Percentiles rank a stretch among this genome's conserved stretches.
phyloP scores from a whole-genome alignment of 495 filamentous ascomycete species.

The Extremus antarcticus region DNA sequence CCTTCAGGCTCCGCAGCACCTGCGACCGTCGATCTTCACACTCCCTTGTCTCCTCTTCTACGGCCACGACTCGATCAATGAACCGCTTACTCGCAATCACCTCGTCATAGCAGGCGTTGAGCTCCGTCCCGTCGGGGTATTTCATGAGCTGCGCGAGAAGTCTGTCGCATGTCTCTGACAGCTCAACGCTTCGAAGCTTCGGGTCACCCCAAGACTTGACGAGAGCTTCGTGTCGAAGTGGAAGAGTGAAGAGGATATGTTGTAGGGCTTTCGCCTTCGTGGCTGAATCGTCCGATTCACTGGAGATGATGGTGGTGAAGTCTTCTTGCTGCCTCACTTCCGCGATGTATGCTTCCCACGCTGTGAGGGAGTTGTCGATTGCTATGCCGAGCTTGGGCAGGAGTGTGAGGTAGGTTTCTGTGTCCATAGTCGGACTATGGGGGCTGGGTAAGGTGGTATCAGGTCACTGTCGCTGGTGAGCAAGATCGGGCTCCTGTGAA shows the following conservation, averaged over 20 bases:
- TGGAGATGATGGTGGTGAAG: background rate
- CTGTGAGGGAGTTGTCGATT: too few relatives aligned
- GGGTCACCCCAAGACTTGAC: background rate
- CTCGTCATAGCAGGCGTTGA: background rate
- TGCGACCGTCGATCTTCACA: too few relatives aligned
- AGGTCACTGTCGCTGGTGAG: too few relatives aligned
- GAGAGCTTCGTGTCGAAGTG: background rate
- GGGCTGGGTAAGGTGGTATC: too few relatives aligned
- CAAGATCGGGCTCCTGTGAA: too few relatives aligned
- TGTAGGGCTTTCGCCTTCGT: background rate
- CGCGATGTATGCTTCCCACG: too few relatives aligned
- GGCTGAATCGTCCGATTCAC: background rate
- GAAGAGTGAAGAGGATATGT: background rate
- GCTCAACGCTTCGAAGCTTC: background rate
- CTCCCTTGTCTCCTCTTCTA: background rate
- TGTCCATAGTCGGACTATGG: too few relatives aligned
- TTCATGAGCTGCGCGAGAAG: background rate
- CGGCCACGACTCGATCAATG: background rate
- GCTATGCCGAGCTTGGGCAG: too few relatives aligned
- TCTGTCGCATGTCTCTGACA: background rate
- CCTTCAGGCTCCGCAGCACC: background rate
- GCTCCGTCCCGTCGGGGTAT: background rate
- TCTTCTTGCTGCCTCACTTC: too few relatives aligned
- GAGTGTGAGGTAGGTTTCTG: too few relatives aligned
- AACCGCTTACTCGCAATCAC: background rate